phyloP scores from a whole-genome alignment of 2,329 filamentous ascomycete species.

The Capronia americana region DNA sequence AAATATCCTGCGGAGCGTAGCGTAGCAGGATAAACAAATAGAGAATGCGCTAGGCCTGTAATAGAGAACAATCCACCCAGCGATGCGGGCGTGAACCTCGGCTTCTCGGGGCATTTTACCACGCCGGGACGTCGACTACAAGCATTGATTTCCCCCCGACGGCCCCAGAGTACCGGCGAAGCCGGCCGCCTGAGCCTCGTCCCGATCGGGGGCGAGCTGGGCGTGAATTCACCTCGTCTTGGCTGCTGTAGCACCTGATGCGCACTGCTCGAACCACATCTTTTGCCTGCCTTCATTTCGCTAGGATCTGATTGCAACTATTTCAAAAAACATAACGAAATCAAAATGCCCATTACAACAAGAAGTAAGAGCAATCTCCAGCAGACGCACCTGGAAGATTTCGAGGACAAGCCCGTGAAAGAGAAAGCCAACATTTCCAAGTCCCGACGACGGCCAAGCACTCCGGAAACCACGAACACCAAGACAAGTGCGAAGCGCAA shows the following conservation, averaged over 20 bases:
- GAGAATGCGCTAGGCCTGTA: too few relatives aligned
- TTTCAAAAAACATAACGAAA: neutral
- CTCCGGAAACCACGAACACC: constrained; percentile 8
- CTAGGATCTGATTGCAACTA: neutral
- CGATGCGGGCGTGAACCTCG: too few relatives aligned
- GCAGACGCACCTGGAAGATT: constrained; percentile 28
- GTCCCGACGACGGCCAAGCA: neutral
- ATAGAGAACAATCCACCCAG: too few relatives aligned
- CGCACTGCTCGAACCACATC: neutral
- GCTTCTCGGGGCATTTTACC: too few relatives aligned
- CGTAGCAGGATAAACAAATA: too few relatives aligned
- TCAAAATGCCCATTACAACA: constrained; percentile 24
- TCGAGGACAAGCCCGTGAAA: constrained; percentile 6
- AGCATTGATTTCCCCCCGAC: too few relatives aligned
- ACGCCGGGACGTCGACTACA: too few relatives aligned
- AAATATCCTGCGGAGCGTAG: too few relatives aligned
- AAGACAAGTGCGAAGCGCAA: constrained; percentile 4
- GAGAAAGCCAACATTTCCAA: constrained; percentile 9
- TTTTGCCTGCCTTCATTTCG: neutral
- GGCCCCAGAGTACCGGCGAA: too few relatives aligned
- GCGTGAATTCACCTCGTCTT: too few relatives aligned
- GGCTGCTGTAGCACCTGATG: neutral
- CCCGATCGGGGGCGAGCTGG: too few relatives aligned
- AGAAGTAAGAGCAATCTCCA: constrained; percentile 24
- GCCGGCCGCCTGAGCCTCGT: too few relatives aligned